These are phyloP conservation scores for Ramaria rubella DNA, from an alignment of 768 basidiomycete genomes.

Conservation along the genomic window DNA sequence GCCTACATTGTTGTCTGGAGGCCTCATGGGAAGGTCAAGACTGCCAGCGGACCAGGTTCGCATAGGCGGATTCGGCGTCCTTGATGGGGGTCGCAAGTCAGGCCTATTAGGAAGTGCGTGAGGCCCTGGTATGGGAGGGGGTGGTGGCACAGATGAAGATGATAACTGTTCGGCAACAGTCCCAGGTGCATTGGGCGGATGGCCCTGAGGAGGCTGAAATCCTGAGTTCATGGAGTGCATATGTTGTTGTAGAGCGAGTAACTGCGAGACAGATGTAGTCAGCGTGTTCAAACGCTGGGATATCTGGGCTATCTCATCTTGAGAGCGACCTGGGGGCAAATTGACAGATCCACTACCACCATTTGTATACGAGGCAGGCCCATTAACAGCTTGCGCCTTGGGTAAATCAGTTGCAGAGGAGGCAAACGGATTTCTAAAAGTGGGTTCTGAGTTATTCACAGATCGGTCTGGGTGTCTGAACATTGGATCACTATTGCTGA, in stretches of 20 bases:
- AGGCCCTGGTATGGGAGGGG: constrained; percentile 23
- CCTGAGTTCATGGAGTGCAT: constrained; percentile 38
- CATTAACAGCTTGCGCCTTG: background rate
- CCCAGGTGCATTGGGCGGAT: constrained; percentile 27
- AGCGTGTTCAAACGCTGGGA: constrained; percentile 73
- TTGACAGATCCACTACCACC: constrained; percentile 70
- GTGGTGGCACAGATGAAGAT: constrained; percentile 23
- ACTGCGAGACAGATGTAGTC: constrained; percentile 79
- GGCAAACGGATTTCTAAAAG: constrained; percentile 80
- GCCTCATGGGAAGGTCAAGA: constrained; percentile 63
- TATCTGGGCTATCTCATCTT: constrained; percentile 69
- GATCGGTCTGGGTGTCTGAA: constrained; percentile 15
- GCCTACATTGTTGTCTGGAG: constrained; percentile 31
- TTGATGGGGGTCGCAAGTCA: constrained; percentile 49
- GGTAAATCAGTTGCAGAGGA: constrained; percentile 18
- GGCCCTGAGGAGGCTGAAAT: constrained; percentile 15
- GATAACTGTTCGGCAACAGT: constrained; percentile 38
- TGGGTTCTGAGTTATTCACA: constrained; percentile 41
- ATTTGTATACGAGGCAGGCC: constrained; percentile 43
- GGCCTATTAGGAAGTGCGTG: constrained; percentile 61
- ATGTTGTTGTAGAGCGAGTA: constrained; percentile 67
- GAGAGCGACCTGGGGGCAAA: constrained; percentile 34
- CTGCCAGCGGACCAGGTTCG: constrained; percentile 84
- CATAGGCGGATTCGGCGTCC: constrained; percentile 63
- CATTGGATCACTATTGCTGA: constrained; percentile 27